Evolutionary conservation across 1,139 yeast species (phyloP).

Genomic region (Diutina scorzettiae): DNA sequence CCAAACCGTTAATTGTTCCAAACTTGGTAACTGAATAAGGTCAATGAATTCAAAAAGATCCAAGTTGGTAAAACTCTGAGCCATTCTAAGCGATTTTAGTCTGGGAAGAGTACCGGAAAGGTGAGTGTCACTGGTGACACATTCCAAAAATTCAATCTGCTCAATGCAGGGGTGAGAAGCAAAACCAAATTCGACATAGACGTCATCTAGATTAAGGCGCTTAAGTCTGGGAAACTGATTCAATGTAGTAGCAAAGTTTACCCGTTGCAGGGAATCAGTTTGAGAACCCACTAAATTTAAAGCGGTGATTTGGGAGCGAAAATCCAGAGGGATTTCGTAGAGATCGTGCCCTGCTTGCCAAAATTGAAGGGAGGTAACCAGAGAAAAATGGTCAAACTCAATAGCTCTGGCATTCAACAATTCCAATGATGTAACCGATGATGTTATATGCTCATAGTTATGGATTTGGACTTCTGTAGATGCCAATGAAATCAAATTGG

Average conservation of each 20-base stretch:
- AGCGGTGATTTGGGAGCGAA: neutral
- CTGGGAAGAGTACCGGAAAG: neutral
- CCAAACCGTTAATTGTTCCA: neutral
- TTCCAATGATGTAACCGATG: neutral
- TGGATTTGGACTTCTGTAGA: neutral
- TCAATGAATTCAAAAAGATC: neutral
- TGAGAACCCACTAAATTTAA: neutral
- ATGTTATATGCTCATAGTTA: neutral
- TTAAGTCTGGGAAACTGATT: neutral
- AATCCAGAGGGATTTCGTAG: neutral
- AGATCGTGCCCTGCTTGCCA: neutral
- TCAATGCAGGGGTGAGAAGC: neutral
- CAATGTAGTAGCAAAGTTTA: neutral
- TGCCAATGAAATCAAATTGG: neutral
- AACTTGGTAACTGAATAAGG: neutral
- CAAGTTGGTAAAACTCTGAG: neutral
- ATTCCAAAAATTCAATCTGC: neutral
- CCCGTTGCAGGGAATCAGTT: neutral
- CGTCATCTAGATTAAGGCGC: neutral
- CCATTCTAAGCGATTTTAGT: neutral
- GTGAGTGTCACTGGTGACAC: neutral
- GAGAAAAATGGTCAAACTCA: neutral
- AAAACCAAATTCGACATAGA: neutral
- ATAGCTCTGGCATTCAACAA: neutral
- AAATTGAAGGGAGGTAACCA: neutral